These are phyloP conservation scores for Pseudohyphozyma bogoriensis DNA, from an alignment of 768 basidiomycete genomes.

Conservation along the genomic window DNA sequence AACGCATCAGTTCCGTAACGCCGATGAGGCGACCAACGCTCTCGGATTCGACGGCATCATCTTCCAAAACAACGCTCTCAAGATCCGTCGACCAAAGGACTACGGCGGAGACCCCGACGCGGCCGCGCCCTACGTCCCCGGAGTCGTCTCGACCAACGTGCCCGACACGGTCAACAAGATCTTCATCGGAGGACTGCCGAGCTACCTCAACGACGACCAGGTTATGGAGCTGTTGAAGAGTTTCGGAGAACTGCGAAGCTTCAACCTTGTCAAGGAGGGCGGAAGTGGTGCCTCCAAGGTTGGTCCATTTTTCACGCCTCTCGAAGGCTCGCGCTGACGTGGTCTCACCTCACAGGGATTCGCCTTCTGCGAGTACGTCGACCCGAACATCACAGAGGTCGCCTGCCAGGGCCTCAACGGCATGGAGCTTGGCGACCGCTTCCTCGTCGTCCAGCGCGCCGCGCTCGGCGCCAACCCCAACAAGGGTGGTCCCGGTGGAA, in stretches of 20 bases:
- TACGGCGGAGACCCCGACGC: constrained; percentile 63
- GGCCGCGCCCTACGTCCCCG: constrained; percentile 69
- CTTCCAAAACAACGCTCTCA: constrained; percentile 87
- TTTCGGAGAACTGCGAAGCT: constrained; percentile 93
- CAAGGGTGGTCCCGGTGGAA: constrained; percentile 41
- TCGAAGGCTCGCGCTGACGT: not conserved
- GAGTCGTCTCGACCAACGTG: constrained; percentile 90
- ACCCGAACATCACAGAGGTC: constrained; percentile 76
- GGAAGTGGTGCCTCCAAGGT: constrained; percentile 82
- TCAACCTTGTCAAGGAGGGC: constrained; percentile 94
- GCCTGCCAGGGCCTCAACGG: constrained; percentile 93
- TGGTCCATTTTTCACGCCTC: constrained; percentile 14
- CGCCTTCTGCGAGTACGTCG: constrained; percentile 98
- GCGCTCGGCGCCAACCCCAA: constrained; percentile 62
- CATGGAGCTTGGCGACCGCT: constrained; percentile 94
- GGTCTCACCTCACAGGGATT: constrained; percentile 63
- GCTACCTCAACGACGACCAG: constrained; percentile 94
- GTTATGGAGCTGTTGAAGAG: constrained; percentile 95
- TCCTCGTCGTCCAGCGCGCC: constrained; percentile 90
- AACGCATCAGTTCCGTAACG: constrained; percentile 74
- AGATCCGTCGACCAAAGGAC: constrained; percentile 95
- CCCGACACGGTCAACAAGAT: constrained; percentile 97
- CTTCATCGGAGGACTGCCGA: constrained; percentile 89
- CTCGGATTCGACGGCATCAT: constrained; percentile 97
- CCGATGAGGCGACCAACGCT: constrained; percentile 90